Conservation (phyloP, 352 stramenopile species). For the Phytophthora crassamura region DNA sequence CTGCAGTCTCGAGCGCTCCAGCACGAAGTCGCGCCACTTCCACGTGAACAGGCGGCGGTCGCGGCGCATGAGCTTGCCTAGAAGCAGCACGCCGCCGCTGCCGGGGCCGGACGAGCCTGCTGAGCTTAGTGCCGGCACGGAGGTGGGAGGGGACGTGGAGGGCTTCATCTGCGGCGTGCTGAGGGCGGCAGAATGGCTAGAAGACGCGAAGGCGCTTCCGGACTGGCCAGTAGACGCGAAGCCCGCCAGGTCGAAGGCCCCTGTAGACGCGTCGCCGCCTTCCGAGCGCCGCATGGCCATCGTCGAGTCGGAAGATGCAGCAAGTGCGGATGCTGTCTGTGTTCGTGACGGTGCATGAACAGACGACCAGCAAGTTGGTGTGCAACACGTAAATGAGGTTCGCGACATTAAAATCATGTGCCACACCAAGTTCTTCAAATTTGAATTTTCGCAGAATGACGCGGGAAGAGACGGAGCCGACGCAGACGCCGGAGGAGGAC, state of each 20-base stretch:
- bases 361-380: too few relatives aligned
- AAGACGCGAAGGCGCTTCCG: too few relatives aligned
- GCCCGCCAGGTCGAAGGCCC: constrained; percentile 6
- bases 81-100: constrained; percentile 49
- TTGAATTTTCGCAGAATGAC: constrained; percentile 29
- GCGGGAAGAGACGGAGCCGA: constrained; percentile 11
- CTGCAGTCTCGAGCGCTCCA: constrained; percentile 72
- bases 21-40: constrained; percentile 85
- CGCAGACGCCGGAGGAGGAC: background rate
- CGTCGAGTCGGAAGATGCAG: constrained; percentile 20
- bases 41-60: constrained; percentile 83
- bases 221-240: background rate
- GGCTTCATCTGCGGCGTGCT: constrained; percentile 17
- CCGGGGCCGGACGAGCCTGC: background rate
- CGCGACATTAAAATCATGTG: background rate
- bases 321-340: background rate
- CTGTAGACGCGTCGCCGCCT: constrained; percentile 8
- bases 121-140: too few relatives aligned
- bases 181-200: background rate
- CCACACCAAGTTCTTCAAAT: constrained; percentile 14
- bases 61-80: constrained; percentile 78
- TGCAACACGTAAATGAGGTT: too few relatives aligned
- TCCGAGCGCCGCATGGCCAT: constrained; percentile 33
- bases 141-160: constrained; percentile 3
- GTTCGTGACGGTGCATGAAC: too few relatives aligned